Evolutionary conservation across 148 eudicot species (phyloP).

Genomic region (Cornus kousa): DNA sequence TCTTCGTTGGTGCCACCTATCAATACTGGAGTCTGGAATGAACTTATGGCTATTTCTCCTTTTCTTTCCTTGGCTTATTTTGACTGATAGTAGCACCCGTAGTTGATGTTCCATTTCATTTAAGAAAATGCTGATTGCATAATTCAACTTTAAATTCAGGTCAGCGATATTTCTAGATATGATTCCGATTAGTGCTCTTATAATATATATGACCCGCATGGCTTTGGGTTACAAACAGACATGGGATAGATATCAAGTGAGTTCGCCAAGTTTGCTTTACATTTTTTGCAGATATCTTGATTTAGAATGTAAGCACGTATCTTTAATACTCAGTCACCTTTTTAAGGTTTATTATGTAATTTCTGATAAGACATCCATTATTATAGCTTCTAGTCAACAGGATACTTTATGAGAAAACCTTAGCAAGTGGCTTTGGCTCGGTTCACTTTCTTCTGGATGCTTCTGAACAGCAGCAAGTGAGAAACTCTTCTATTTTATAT

Average conservation of each 20-base stretch:
- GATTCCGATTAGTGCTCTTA: conserved; percentile 75
- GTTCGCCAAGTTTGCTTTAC: conserved; percentile 17
- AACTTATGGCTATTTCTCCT: background rate
- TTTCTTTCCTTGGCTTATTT: background rate
- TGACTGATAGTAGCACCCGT: background rate
- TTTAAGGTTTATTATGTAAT: background rate
- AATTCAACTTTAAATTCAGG: conserved; percentile 35
- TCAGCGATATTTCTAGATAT: conserved; percentile 80
- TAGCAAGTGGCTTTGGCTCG: conserved; percentile 98
- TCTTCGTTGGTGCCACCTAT: background rate
- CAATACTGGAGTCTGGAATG: background rate
- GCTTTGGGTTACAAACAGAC: conserved; percentile 97
- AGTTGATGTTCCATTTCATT: background rate
- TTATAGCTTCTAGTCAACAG: conserved; percentile 88
- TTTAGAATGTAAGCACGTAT: background rate
- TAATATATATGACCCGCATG: conserved; percentile 65
- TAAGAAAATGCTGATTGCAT: background rate
- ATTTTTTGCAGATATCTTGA: background rate
- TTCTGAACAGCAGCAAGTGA: conserved; percentile 95
- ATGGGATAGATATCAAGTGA: conserved; percentile 92
- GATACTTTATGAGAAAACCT: conserved; percentile 86
- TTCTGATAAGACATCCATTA: conserved; percentile 8
- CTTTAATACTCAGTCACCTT: conserved; percentile 3
- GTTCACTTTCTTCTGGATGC: conserved; percentile 96
- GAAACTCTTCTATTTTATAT: conserved; percentile 25